A percentile compares a stretch with the other conserved stretches of the same genome.
phyloP scores from a whole-genome alignment of 805 yeast species.

The Saccharomycodes ludwigii region DNA sequence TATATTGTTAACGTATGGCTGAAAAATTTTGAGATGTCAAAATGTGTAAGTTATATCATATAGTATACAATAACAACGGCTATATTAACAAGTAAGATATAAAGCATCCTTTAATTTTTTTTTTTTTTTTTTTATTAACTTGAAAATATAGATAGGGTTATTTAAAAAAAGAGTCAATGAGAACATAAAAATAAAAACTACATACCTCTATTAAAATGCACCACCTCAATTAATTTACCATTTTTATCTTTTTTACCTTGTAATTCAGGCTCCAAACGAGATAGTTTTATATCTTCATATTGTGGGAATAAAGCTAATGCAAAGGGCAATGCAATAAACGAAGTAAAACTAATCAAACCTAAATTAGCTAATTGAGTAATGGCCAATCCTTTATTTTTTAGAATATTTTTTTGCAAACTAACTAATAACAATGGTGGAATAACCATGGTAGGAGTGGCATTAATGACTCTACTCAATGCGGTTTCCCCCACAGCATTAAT shows the following conservation, averaged over 20 bases:
- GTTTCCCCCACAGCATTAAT: constrained; percentile 92
- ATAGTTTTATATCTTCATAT: constrained; percentile 48
- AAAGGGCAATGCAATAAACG: constrained; percentile 82
- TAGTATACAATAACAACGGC: no score
- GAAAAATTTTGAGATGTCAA: no score
- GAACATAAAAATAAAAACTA: constrained; percentile 21
- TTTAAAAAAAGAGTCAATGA: not conserved
- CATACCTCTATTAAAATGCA: constrained; percentile 91
- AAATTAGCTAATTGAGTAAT: constrained; percentile 64
- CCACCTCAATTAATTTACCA: constrained; percentile 45
- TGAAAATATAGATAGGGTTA: not conserved
- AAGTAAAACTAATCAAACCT: constrained; percentile 75
- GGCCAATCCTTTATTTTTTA: constrained; percentile 55
- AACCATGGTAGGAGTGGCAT: constrained; percentile 97
- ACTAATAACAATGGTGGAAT: constrained; percentile 82
- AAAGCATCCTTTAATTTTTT: no score
- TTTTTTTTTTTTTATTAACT: not conserved
- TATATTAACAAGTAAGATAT: no score
- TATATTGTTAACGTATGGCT: no score
- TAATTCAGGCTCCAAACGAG: constrained; percentile 53
- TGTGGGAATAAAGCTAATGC: constrained; percentile 96
- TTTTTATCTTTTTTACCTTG: constrained; percentile 44
- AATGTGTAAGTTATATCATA: no score
- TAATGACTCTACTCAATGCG: constrained; percentile 86
- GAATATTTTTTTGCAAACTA: constrained; percentile 55